Conservation (phyloP, 768 basidiomycete species). For the Serendipita sp. region DNA sequence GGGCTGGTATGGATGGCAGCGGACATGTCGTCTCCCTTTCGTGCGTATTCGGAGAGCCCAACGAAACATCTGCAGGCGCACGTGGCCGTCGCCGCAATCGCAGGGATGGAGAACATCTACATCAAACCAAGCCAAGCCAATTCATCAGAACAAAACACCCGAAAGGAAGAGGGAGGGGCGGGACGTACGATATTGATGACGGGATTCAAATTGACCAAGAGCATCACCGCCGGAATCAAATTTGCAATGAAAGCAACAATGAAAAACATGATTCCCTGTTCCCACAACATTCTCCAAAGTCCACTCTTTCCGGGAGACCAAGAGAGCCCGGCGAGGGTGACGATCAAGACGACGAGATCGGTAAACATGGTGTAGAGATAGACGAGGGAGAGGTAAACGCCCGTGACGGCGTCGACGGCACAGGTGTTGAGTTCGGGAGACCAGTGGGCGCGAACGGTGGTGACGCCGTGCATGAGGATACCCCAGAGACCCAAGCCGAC, state of each 20-base stretch:
- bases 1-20: neutral
- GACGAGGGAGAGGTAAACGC: constrained; percentile 41
- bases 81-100: constrained; percentile 1
- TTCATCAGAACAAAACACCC: neutral
- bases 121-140: neutral
- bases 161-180: neutral
- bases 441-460: constrained; percentile 45
- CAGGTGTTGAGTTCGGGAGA: constrained; percentile 27
- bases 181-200: neutral
- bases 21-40: constrained; percentile 1
- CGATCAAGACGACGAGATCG: constrained; percentile 41
- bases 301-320: constrained; percentile 37
- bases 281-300: constrained; percentile 54
- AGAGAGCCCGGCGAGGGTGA: constrained; percentile 38
- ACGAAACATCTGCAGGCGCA: constrained; percentile 1
- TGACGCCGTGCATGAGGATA: constrained; percentile 53
- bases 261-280: constrained; percentile 60
- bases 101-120: neutral
- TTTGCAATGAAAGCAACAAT: constrained; percentile 49
- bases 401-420: constrained; percentile 35
- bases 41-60: neutral
- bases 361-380: constrained; percentile 65
- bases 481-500: constrained; percentile 50
- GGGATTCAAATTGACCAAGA: neutral
- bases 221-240: constrained; percentile 42